A percentile compares a stretch with the other conserved stretches of the same genome.
Conservation (phyloP, 441 rosid species). For the Erodium trifolium region DNA sequence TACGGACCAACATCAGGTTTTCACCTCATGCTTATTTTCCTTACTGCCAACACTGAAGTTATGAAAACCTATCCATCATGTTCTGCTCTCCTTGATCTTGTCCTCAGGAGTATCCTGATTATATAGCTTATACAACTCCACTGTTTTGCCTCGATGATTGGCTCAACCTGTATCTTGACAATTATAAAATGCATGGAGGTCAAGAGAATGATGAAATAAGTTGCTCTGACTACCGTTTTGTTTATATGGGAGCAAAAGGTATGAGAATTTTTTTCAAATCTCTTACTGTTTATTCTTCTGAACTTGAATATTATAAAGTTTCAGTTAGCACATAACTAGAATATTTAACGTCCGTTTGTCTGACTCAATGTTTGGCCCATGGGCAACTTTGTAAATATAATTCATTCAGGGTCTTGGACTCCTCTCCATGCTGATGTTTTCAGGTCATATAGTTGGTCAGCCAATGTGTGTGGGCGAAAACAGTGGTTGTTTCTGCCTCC, state of each 20-base stretch:
- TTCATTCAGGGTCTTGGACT: slow-evolving; percentile 83
- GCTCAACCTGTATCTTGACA: slow-evolving; percentile 81
- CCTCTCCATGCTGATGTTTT: slow-evolving; percentile 97
- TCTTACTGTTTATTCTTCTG: slow-evolving; percentile 11
- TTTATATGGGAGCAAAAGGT: slow-evolving; percentile 97
- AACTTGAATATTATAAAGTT: slow-evolving; percentile 9
- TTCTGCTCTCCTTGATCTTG: not conserved
- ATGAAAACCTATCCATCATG: slow-evolving; percentile 7
- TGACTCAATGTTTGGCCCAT: not conserved
- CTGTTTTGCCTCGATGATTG: slow-evolving; percentile 68
- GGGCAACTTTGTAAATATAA: slow-evolving; percentile 14
- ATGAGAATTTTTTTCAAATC: slow-evolving; percentile 21
- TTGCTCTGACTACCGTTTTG: slow-evolving; percentile 93
- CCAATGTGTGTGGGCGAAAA: slow-evolving; percentile 87
- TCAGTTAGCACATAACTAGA: not conserved
- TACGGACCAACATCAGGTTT: slow-evolving; percentile 13
- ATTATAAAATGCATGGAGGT: slow-evolving; percentile 57
- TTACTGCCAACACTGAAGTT: not conserved
- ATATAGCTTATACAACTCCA: slow-evolving; percentile 67
- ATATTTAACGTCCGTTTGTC: slow-evolving; percentile 3
- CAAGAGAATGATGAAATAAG: slow-evolving; percentile 52
- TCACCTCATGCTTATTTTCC: not conserved
- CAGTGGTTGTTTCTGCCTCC: slow-evolving; percentile 78
- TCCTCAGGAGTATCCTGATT: slow-evolving; percentile 82
- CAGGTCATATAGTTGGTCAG: slow-evolving; percentile 95